Evolutionary conservation across 2,329 filamentous ascomycete species (phyloP), one percentile per base, ranked within the genome.

Genomic region (Xylariomycetidae sp.): DNA sequence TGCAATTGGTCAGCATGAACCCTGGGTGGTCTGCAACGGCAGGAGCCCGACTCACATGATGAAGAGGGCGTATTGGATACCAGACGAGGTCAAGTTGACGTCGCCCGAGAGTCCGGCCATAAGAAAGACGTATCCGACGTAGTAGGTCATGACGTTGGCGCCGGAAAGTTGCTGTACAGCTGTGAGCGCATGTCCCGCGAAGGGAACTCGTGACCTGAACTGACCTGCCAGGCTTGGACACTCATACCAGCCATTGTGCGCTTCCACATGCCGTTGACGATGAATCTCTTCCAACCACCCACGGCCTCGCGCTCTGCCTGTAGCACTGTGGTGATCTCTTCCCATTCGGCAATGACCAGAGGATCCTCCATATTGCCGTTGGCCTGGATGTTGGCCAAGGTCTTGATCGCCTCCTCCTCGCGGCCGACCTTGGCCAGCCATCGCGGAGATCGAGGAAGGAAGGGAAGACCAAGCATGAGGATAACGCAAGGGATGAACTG

Each of bases 341-440:
- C 63, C 57, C 68, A 70, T 50, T 80, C 76, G 0, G 72, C 70
- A 17, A 76, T 49, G 6, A 81, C 74, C 1, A 70, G 46, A 0
- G 75, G 70, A 38, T 77, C 65, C 6, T 68, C 57, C 14, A 60
- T 56, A 36, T 79, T 65, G 4, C 75, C 75, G 2, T 63, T 59
- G 3, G 70, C 74, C 38, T 80, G 76, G 3, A 81, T 66, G 32
- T 68, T 52, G 8, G 74, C 74, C 19, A 81, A 63, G 1, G 65
- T 68, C 23, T 70, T 52, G 3, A 73, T 63, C 13, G 59, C 58
- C 34, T 70, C 76, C 41, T 77, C 68, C 61, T 73, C 76, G 9
- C 76, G 70, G 34, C 77, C 75, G 18, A 78, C 68, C 43, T 70
- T 70, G 10, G 76, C 76, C 12, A 82, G 62, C 77, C 76, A 82